Evolutionary conservation across 225 moss, liverwort and hornwort species (phyloP).

Genomic region (Takakia lepidozioides): DNA sequence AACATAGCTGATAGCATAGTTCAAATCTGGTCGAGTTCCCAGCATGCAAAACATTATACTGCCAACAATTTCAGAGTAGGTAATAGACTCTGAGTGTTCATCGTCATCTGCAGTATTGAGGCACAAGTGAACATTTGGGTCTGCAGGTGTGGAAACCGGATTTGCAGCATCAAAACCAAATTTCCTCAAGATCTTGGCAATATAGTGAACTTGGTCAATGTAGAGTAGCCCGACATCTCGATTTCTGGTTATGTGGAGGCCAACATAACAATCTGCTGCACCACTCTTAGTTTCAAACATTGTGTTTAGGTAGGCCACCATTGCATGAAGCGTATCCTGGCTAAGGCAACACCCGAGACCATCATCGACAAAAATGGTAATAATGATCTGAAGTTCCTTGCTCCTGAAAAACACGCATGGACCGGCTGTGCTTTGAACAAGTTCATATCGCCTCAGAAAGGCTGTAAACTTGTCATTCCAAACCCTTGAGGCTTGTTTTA

Average conservation of each 20-base stretch:
- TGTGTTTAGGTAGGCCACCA: not conserved
- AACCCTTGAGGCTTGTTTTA: not conserved
- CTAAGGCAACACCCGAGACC: not conserved
- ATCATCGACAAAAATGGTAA: conserved; percentile 10
- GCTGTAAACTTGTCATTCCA: not conserved
- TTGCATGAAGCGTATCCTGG: not conserved
- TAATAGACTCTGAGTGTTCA: not conserved
- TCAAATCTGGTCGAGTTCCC: not conserved
- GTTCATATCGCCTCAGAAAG: not conserved
- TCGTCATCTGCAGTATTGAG: not conserved
- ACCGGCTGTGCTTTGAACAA: not conserved
- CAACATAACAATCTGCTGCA: not conserved
- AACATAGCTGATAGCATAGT: not conserved
- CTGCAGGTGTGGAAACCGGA: not conserved
- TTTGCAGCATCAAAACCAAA: not conserved
- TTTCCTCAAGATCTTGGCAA: not conserved
- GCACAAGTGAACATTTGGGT: not conserved
- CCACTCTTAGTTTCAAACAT: not conserved
- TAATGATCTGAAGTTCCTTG: not conserved
- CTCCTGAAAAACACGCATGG: not conserved
- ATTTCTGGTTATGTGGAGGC: not conserved
- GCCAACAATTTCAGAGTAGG: not conserved
- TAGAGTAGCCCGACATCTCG: not conserved
- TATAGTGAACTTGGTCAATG: not conserved
- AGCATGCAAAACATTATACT: not conserved